A percentile compares a stretch with the other conserved stretches of the same genome.
Conservation (phyloP, 192 early-diverging fungal species). For the Phycomyces nitens region DNA sequence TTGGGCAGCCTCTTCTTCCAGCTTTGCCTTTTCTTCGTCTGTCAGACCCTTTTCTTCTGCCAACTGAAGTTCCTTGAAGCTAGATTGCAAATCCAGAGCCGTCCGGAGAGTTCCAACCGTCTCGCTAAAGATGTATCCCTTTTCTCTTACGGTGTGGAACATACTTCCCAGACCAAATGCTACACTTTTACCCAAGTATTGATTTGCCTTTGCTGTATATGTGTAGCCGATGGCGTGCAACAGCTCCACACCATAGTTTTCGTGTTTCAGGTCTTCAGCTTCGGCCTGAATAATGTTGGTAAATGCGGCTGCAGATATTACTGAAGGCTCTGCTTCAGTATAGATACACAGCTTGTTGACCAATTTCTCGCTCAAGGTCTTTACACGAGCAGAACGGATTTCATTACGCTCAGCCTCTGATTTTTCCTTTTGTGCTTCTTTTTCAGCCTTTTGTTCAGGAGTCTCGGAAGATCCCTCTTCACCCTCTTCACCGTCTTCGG, state of each 20-base stretch:
- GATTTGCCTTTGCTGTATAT: constrained; percentile 85
- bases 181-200: constrained; percentile 68
- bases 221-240: constrained; percentile 91
- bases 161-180: constrained; percentile 70
- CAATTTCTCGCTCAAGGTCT: constrained; percentile 69
- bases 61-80: constrained; percentile 84
- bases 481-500: constrained; percentile 49
- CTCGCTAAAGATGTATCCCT: constrained; percentile 86
- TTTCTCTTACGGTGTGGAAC: constrained; percentile 76
- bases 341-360: constrained; percentile 75
- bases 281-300: constrained; percentile 68
- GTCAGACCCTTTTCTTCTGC: constrained; percentile 83
- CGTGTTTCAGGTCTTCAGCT: constrained; percentile 83
- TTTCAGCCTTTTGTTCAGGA: constrained; percentile 56
- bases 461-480: constrained; percentile 18
- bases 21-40: constrained; percentile 57
- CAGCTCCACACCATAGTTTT: constrained; percentile 91
- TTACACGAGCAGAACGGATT: constrained; percentile 58
- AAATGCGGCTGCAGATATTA: constrained; percentile 49
- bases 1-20: constrained; percentile 68
- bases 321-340: constrained; percentile 39
- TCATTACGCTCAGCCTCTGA: constrained; percentile 60
- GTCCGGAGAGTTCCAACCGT: constrained; percentile 89
- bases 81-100: constrained; percentile 90
- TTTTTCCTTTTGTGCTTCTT: constrained; percentile 52